Conservation (phyloP, 768 basidiomycete genomes). For the Termitomyces sp. region DNA sequence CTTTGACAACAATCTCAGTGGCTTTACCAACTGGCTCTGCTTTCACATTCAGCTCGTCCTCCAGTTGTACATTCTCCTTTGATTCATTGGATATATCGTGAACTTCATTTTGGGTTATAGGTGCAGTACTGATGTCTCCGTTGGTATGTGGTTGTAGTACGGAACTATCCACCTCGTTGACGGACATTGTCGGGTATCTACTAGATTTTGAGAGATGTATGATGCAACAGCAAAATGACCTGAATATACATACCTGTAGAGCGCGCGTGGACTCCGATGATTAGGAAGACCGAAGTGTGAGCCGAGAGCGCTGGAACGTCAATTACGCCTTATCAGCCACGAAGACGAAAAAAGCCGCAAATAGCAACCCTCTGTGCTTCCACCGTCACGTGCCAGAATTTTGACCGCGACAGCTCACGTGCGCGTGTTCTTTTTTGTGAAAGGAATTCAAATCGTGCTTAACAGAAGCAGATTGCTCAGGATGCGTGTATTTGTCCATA, state of each 20-base stretch:
- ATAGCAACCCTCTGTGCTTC: not conserved
- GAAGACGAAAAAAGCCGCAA: conserved; percentile 8
- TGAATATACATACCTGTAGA: conserved; percentile 10
- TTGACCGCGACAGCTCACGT: conserved; percentile 15
- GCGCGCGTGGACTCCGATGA: not conserved
- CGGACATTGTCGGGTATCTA: conserved; percentile 17
- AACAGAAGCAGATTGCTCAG: no score
- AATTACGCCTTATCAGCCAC: conserved; percentile 7
- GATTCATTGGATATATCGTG: conserved; percentile 5
- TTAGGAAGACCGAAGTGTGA: not conserved
- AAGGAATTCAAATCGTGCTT: no score
- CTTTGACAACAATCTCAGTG: conserved; percentile 4
- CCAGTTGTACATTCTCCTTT: conserved; percentile 7
- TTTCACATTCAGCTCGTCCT: conserved; percentile 1
- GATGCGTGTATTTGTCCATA: not conserved
- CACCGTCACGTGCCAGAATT: conserved; percentile 10
- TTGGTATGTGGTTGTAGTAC: conserved; percentile 8
- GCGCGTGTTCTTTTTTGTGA: conserved; percentile 5
- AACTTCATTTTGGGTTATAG: not conserved
- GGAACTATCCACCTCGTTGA: conserved; percentile 10
- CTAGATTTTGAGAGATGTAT: conserved; percentile 5
- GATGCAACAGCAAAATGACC: not conserved
- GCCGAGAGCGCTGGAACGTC: conserved; percentile 1
- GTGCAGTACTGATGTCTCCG: not conserved
- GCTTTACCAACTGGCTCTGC: conserved; percentile 4